Percentiles rank a stretch among this genome's conserved stretches.
These are phyloP conservation scores for Cladophialophora yegresii DNA, from an alignment of 2,329 filamentous ascomycete species.

Conservation along the genomic window DNA sequence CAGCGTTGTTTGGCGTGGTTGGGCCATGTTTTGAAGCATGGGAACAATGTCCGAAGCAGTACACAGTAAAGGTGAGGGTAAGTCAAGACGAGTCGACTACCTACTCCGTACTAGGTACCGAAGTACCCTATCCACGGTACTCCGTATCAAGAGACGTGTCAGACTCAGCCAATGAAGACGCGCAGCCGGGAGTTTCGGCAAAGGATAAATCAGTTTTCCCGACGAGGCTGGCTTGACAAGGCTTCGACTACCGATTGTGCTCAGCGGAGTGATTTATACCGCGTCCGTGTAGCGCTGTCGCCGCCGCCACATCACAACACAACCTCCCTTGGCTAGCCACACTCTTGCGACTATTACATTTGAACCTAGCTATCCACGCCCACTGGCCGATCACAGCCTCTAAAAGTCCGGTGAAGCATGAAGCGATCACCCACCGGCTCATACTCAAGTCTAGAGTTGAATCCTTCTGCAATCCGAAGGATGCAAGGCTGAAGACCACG, in stretches of 20 bases:
- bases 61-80: background rate
- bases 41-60: background rate
- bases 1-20: constrained; percentile 15
- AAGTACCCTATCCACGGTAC: background rate
- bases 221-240: constrained; percentile 13
- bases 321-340: background rate
- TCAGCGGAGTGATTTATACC: background rate
- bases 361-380: constrained; percentile 13
- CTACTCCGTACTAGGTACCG: no score
- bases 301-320: background rate
- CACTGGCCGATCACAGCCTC: constrained; percentile 6
- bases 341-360: constrained; percentile 14
- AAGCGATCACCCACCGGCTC: constrained; percentile 2
- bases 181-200: background rate
- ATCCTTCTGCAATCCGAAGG: background rate
- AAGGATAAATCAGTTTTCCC: background rate
- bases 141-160: constrained; percentile 3
- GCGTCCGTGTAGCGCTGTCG: background rate
- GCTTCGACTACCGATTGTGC: background rate
- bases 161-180: constrained; percentile 4
- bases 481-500: background rate
- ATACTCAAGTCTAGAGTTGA: constrained; percentile 7
- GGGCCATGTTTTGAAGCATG: constrained; percentile 12
- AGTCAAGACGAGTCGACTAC: background rate
- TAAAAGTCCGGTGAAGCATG: constrained; percentile 5